Evolutionary conservation across 2,329 filamentous ascomycete species (phyloP).

Genomic region (Ceratocystis cubensis): DNA sequence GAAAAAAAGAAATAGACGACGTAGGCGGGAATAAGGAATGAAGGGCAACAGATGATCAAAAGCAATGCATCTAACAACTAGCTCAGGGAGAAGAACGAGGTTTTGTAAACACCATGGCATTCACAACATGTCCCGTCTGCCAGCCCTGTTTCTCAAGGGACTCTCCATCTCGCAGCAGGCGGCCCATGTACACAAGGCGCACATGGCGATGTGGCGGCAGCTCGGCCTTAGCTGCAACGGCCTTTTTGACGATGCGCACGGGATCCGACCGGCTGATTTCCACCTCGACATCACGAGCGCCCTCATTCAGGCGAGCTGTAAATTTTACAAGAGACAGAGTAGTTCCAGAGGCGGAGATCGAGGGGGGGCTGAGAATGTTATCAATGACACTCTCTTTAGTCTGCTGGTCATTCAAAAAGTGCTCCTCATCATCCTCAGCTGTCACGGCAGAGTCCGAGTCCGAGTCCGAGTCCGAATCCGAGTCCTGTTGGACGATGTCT

Average conservation of each 20-base stretch:
- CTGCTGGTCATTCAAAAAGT: background rate
- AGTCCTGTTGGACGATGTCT: conserved; percentile 37
- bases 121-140: conserved; percentile 62
- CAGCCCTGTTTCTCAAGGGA: conserved; percentile 60
- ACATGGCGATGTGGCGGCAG: conserved; percentile 47
- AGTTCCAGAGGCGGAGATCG: background rate
- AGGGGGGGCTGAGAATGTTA: background rate
- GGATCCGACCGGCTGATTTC: conserved; percentile 46
- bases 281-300: conserved; percentile 50
- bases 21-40: background rate
- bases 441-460: conserved; percentile 24
- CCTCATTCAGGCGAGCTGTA: conserved; percentile 53
- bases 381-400: background rate
- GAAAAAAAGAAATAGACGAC: background rate
- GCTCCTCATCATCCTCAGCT: conserved; percentile 26
- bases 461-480: conserved; percentile 26
- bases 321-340: background rate
- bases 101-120: conserved; percentile 53
- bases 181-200: conserved; percentile 68
- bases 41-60: background rate
- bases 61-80: background rate
- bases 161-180: conserved; percentile 56
- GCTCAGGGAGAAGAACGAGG: background rate
- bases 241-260: conserved; percentile 50
- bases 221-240: conserved; percentile 50